Evolutionary conservation across 228 moss, liverwort and hornwort genomes (phyloP), one percentile per base, ranked within the genome.

Genomic region (Sphagnum fallax): DNA sequence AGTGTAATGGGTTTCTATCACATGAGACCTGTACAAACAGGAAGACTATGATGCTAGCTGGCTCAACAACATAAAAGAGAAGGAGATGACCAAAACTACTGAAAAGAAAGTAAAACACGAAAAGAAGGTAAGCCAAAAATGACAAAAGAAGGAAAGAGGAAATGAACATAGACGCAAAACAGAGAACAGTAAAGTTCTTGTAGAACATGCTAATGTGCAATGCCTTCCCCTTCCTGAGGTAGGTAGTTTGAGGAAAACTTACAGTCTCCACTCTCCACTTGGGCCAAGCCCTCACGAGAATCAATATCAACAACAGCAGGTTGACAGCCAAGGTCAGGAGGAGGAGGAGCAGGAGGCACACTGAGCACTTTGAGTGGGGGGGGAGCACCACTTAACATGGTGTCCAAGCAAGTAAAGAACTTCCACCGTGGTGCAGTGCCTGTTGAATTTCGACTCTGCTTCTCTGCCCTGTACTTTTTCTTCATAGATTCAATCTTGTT

Each of bases 401-500:
- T 65, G 11, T 65, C 65, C 65, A 65, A 50, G 47, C 65, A 49
- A 48, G 65, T 9, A 65, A 8, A 65, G 48, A 48, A 65, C 11
- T 65, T 65, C 65, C 65, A 65, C 49, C 65, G 32, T 5, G 65
- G 65, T 4, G 48, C 50, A 6, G 49, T 49, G 10, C 70, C 78
- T 5, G 74, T 62, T 6, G 78, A 66, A 7, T 70, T 18, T 66
- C 67, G 74, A 50, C 71, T 78, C 55, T 78, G 74, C 59, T 78
- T 78, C 67, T 78, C 78, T 14, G 74, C 78, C 67, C 74, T 78
- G 61, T 78, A 78, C n/a, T 74, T 65, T 63, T 74, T 66, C 52
- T 78, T 78, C 52, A 78, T 70, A 4, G 78, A 74, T 10, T 78
- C 78, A 66, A 78, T 78, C 63, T 78, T 78, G 63, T 78, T 74